Evolutionary conservation across 2,329 filamentous ascomycete genomes (phyloP).

Genomic region (Acrocalymma vagum): DNA sequence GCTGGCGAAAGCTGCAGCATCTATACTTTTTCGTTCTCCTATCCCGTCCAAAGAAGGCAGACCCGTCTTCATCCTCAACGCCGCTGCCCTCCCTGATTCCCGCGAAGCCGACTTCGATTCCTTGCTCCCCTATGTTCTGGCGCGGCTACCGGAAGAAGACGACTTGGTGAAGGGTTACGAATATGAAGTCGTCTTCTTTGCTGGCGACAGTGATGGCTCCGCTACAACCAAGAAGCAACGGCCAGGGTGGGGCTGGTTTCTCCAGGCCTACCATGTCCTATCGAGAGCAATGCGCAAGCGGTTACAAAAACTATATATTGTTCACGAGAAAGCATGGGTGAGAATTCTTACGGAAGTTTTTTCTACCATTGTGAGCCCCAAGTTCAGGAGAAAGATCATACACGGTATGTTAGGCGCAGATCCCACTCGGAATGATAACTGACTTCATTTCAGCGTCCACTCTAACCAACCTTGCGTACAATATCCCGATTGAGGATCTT

Average conservation of each 20-base stretch:
- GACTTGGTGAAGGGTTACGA: conserved; percentile 62
- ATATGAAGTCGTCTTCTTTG: conserved; percentile 67
- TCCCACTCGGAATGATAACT: conserved; percentile 11
- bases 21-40: conserved; percentile 63
- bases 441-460: conserved; percentile 53
- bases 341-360: conserved; percentile 64
- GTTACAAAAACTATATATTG: conserved; percentile 64
- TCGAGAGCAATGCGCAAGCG: conserved; percentile 63
- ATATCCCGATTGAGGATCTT: conserved; percentile 61
- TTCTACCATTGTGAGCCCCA: conserved; percentile 65
- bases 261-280: conserved; percentile 65
- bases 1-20: conserved; percentile 59
- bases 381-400: conserved; percentile 66
- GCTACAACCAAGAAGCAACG: conserved; percentile 56
- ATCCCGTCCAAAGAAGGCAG: conserved; percentile 58
- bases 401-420: conserved; percentile 50
- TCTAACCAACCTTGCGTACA: conserved; percentile 57
- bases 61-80: conserved; percentile 64
- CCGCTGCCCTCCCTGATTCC: conserved; percentile 64
- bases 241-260: conserved; percentile 64
- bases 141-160: conserved; percentile 63
- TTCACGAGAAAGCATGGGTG: conserved; percentile 66
- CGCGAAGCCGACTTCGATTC: conserved; percentile 63
- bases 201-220: conserved; percentile 59
- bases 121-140: conserved; percentile 64